These are phyloP conservation scores for Eutrema salsugineum DNA, from an alignment of 441 rosid genomes.

Conservation along the genomic window DNA sequence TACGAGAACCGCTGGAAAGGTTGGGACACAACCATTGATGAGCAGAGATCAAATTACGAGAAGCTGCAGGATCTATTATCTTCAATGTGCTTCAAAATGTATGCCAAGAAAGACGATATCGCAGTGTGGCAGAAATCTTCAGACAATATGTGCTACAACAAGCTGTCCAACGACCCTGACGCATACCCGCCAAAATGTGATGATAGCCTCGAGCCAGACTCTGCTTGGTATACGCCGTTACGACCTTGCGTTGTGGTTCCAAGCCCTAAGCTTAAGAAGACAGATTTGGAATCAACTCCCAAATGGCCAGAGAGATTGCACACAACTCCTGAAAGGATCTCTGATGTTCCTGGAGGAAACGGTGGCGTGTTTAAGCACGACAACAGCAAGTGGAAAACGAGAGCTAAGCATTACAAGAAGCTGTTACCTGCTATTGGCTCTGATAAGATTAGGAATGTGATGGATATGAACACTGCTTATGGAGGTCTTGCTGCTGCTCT, in stretches of 20 bases:
- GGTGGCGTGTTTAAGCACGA: slow-evolving; percentile 68
- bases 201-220: slow-evolving; percentile 93
- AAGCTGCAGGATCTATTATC: slow-evolving; percentile 74
- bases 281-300: slow-evolving; percentile 57
- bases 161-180: slow-evolving; percentile 55
- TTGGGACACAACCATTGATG: slow-evolving; percentile 95
- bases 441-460: slow-evolving; percentile 78
- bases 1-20: slow-evolving; percentile 90
- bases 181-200: slow-evolving; percentile 89
- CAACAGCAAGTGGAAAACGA: slow-evolving; percentile 72
- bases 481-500: slow-evolving; percentile 93
- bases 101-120: slow-evolving; percentile 82
- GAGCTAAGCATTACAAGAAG: slow-evolving; percentile 86
- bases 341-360: slow-evolving; percentile 66
- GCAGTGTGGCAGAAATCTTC: slow-evolving; percentile 92
- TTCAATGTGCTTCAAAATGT: slow-evolving; percentile 90
- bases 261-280: slow-evolving; percentile 55
- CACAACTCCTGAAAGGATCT: slow-evolving; percentile 70
- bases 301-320: slow-evolving; percentile 87
- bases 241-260: slow-evolving; percentile 88
- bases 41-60: slow-evolving; percentile 80
- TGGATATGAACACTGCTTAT: slow-evolving; percentile 93
- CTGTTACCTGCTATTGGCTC: slow-evolving; percentile 77
- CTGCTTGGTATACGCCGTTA: slow-evolving; percentile 96
- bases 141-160: slow-evolving; percentile 62